Percentiles rank a stretch among this genome's conserved stretches.
Evolutionary conservation across 2,329 filamentous ascomycete species (phyloP).

Genomic region (Bipolaris sorokiniana): DNA sequence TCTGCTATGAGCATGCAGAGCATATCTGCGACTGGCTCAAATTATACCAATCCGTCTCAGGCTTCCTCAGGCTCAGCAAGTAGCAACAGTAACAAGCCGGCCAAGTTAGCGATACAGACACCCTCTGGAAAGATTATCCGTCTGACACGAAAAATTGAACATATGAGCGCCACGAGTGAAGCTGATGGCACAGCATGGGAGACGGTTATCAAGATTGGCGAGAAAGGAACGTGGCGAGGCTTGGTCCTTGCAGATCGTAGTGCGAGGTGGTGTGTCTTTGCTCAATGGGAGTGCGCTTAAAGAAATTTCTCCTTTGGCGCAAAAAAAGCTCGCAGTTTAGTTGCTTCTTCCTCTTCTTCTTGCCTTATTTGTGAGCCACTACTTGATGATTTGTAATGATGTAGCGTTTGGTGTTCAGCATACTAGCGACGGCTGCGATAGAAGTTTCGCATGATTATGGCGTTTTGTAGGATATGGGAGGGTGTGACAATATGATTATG

Average conservation of each 20-base stretch:
- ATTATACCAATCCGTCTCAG: constrained; percentile 63
- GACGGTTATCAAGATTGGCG: constrained; percentile 88
- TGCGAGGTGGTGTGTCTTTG: constrained; percentile 90
- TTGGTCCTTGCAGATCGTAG: constrained; percentile 83
- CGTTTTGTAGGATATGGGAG: constrained; percentile 23
- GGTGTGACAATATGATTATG: constrained; percentile 6
- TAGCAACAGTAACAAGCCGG: constrained; percentile 73
- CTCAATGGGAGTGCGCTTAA: constrained; percentile 69
- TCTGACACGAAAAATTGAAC: constrained; percentile 79
- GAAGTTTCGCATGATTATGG: constrained; percentile 13
- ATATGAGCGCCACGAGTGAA: constrained; percentile 61
- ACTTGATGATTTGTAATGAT: constrained; percentile 29
- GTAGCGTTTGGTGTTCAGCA: constrained; percentile 18
- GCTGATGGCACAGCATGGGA: constrained; percentile 82
- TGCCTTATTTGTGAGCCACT: neutral
- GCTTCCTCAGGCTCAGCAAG: constrained; percentile 62
- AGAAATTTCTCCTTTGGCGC: neutral
- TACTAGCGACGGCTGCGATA: constrained; percentile 8
- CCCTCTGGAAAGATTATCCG: constrained; percentile 93
- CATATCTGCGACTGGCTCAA: constrained; percentile 59
- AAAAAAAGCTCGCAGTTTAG: neutral
- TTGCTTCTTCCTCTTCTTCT: neutral
- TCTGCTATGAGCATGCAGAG: constrained; percentile 68
- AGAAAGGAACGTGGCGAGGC: constrained; percentile 80
- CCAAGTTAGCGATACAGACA: constrained; percentile 93